Evolutionary conservation across 129 eudicot genomes (phyloP).

Genomic region (Saussurea involucrata): DNA sequence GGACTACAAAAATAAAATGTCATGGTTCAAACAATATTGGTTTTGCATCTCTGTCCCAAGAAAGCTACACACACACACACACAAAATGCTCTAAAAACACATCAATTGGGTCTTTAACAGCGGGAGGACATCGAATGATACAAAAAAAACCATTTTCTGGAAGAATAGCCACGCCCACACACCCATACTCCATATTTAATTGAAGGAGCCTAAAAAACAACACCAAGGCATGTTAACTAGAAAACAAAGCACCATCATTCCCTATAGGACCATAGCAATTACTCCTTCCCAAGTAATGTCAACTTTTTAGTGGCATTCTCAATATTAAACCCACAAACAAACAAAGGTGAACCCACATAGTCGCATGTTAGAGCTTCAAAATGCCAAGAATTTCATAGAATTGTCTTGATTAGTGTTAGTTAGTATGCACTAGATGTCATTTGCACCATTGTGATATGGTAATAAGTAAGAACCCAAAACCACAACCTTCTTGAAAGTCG

Average conservation of each 20-base stretch:
- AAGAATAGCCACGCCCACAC: conserved; percentile 10
- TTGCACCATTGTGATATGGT: neutral
- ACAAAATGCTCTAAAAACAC: conserved; percentile 20
- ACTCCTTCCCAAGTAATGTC: conserved; percentile 15
- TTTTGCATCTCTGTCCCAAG: conserved; percentile 26
- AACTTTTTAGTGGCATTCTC: neutral
- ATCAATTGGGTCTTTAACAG: conserved; percentile 21
- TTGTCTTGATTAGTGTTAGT: neutral
- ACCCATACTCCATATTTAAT: conserved; percentile 19
- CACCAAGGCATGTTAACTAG: conserved; percentile 19
- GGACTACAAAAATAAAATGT: conserved; percentile 2
- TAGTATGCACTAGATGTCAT: neutral
- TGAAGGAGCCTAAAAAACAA: conserved; percentile 23
- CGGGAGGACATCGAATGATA: conserved; percentile 28
- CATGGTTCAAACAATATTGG: conserved; percentile 10
- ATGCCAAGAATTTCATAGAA: neutral
- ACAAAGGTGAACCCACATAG: conserved; percentile 10
- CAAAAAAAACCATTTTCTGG: conserved; percentile 17
- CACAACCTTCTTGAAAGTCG: neutral
- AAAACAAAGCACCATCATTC: conserved; percentile 32
- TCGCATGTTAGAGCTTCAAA: conserved; percentile 12
- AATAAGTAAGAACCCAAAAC: neutral
- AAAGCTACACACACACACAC: conserved; percentile 25
- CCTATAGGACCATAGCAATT: conserved; percentile 18
- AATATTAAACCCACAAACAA: conserved; percentile 4